Percentiles rank a stretch among this genome's conserved stretches.
These are phyloP conservation scores for Nannizziopsis arthrosporioides DNA, from an alignment of 2,329 filamentous ascomycete species.

Conservation along the genomic window DNA sequence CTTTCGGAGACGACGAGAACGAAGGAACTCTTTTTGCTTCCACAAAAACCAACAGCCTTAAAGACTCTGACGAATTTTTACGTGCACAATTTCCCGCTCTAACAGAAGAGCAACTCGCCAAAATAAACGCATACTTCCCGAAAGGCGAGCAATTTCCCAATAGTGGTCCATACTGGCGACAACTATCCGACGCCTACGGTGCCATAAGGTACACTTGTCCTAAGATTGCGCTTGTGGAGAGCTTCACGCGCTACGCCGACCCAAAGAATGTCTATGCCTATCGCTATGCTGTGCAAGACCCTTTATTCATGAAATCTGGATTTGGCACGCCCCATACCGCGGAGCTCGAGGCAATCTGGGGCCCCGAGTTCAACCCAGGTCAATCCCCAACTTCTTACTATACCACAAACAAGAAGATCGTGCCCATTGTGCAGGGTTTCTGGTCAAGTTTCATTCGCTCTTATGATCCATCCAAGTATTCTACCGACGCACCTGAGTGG, in stretches of 20 bases:
- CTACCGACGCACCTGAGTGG: constrained; percentile 42
- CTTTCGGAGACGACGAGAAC: constrained; percentile 51
- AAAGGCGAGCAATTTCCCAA: constrained; percentile 39
- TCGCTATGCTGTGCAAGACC: constrained; percentile 56
- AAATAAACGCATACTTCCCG: constrained; percentile 47
- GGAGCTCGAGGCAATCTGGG: constrained; percentile 57
- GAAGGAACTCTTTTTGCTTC: constrained; percentile 55
- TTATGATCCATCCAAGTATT: constrained; percentile 52
- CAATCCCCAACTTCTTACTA: constrained; percentile 44
- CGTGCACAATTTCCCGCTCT: constrained; percentile 48
- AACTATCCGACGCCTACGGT: constrained; percentile 48
- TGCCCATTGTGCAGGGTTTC: constrained; percentile 55
- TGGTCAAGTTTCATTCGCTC: constrained; percentile 62
- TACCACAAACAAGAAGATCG: constrained; percentile 44
- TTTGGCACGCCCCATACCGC: constrained; percentile 56
- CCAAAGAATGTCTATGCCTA: constrained; percentile 51
- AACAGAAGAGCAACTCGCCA: constrained; percentile 38
- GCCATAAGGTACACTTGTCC: constrained; percentile 57
- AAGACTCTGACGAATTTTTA: constrained; percentile 45
- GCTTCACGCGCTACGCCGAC: constrained; percentile 25
- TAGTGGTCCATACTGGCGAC: constrained; percentile 47
- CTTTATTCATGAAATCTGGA: constrained; percentile 41
- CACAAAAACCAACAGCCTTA: constrained; percentile 35
- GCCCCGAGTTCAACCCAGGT: constrained; percentile 44
- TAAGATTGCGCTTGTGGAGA: constrained; percentile 43